These are phyloP conservation scores for Closterium sp. DNA, from an alignment of 139 green algal species.

Conservation along the genomic window DNA sequence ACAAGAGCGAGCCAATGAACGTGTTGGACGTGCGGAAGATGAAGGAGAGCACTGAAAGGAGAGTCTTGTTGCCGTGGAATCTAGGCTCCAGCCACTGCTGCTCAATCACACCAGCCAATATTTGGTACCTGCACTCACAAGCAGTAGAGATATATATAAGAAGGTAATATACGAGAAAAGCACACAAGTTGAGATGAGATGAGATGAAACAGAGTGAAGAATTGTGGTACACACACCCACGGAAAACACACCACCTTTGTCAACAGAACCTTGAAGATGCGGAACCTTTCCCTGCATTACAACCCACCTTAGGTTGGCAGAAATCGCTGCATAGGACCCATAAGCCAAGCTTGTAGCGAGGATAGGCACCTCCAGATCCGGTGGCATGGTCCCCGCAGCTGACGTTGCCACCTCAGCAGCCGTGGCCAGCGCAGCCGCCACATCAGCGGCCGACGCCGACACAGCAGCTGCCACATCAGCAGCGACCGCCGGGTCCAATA, in stretches of 20 bases:
- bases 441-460: background rate
- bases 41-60: slow-evolving; percentile 65
- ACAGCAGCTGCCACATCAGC: background rate
- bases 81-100: slow-evolving; percentile 86
- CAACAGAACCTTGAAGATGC: background rate
- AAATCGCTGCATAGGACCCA: slow-evolving; percentile 90
- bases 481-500: background rate
- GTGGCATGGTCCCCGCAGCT: background rate
- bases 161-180: no score
- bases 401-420: background rate
- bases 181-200: no score
- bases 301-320: slow-evolving; percentile 74
- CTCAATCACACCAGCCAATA: slow-evolving; percentile 90
- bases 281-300: background rate
- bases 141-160: background rate
- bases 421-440: background rate
- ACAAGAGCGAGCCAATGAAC: slow-evolving; percentile 87
- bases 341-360: slow-evolving; percentile 78
- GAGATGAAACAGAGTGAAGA: no score
- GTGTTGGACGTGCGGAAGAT: slow-evolving; percentile 82
- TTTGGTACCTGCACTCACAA: slow-evolving; percentile 61
- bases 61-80: slow-evolving; percentile 62
- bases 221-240: background rate
- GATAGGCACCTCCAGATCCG: slow-evolving; percentile 69
- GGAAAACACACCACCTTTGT: background rate